Evolutionary conservation across 2,329 filamentous ascomycete species (phyloP), one percentile per base, ranked within the genome.

Genomic region (Bipolaris zeicola): DNA sequence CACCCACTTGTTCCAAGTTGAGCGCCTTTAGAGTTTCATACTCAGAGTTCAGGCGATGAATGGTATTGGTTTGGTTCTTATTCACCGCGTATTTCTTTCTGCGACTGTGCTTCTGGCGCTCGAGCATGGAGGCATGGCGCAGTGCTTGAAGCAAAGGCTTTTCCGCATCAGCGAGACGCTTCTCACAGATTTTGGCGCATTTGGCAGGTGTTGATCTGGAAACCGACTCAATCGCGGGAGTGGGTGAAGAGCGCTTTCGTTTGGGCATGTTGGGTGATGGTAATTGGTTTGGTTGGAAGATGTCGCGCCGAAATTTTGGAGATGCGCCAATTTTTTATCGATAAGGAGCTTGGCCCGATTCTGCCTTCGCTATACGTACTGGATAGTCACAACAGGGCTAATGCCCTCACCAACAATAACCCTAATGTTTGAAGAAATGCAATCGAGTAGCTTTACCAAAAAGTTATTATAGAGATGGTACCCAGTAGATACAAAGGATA

Each of bases 91-190:
- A 79, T 69, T 88, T 88, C 63, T 82, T 80, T 54, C 88, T 83
- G 57, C 90, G 79, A 20, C 85, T 82, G 55, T 87, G 82, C 62
- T 92, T 90, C 77, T 94, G 91, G 43, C 90, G 83, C 79, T 94
- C 90, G 69, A 91, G 89, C 44, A 88, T 87, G 71, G 90, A 91
- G 54, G 87, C 88, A 10, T 82, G 80, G 75, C 92, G 92, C 58
- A 94, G 81, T 0, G 88, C 88, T 59, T 83, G 82, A 28, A 68
- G 46, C 7, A 94, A 79, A 34, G 87, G 81, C 69, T 85, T 86
- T 61, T 83, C 81, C 66, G 82, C 81, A 44, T 81, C 77, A 31
- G 81, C 76, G 55, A 87, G 77, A 60, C 81, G 80, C 50, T 79
- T 79, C 63, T 61, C 50, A 57, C 67, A 66, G n/a, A 63, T 52